Conservation (phyloP, 2,329 filamentous ascomycete genomes). For the Stagonosporopsis rhizophila region DNA sequence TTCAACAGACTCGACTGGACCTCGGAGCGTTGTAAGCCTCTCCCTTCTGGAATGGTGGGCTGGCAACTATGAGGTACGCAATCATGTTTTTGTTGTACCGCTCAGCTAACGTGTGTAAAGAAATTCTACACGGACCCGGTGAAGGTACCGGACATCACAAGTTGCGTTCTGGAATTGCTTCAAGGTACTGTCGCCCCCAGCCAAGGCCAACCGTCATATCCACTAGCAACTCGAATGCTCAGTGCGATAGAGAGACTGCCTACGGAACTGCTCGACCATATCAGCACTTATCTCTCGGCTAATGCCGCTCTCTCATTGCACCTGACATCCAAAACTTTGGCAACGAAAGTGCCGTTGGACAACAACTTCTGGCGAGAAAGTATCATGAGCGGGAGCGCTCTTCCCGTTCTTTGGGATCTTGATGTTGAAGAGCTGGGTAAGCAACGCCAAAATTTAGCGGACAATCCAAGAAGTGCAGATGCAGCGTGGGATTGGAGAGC, state of each 20-base stretch:
- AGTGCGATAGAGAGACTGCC: conserved; percentile 7
- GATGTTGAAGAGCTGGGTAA: conserved; percentile 20
- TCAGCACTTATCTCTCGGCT: conserved; percentile 22
- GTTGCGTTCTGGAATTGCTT: conserved; percentile 22
- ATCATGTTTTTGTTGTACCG: neutral
- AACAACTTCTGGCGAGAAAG: conserved; percentile 36
- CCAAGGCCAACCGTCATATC: too few relatives aligned
- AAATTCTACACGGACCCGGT: conserved; percentile 36
- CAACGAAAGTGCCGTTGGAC: conserved; percentile 28
- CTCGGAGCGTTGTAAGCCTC: conserved; percentile 29
- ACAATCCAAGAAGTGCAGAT: conserved; percentile 1
- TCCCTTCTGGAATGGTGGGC: conserved; percentile 36
- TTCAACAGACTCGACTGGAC: conserved; percentile 19
- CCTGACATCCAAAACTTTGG: conserved; percentile 27
- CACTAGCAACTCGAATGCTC: neutral
- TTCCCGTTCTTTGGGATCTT: conserved; percentile 38
- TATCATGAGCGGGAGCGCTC: conserved; percentile 27
- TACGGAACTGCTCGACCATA: conserved; percentile 6
- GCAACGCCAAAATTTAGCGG: neutral
- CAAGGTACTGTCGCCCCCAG: conserved; percentile 11
- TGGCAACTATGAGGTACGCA: conserved; percentile 31
- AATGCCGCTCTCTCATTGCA: conserved; percentile 28
- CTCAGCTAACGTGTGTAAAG: conserved; percentile 11
- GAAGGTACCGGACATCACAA: conserved; percentile 14
- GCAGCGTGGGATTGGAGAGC: conserved; percentile 27